These are phyloP conservation scores for Xylariaceae sp. DNA, from an alignment of 2,329 filamentous ascomycete genomes.

Conservation along the genomic window DNA sequence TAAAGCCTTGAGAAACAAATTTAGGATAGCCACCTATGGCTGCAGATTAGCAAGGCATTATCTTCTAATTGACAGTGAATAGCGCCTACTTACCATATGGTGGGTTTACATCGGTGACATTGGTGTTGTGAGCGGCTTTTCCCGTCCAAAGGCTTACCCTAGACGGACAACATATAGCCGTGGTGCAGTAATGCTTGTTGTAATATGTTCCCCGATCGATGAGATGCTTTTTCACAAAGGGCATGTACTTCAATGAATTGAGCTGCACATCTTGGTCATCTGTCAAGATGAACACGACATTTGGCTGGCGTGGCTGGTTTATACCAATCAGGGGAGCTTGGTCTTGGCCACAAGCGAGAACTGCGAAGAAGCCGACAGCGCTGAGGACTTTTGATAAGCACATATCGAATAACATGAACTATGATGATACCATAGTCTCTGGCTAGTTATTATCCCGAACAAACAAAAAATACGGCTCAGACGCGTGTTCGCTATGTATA, in stretches of 20 bases:
- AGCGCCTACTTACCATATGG: constrained; percentile 56
- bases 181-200: constrained; percentile 61
- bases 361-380: constrained; percentile 9
- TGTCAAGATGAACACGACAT: constrained; percentile 66
- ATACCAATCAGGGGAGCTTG: constrained; percentile 19
- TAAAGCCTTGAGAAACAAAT: constrained; percentile 58
- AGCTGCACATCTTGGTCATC: constrained; percentile 67
- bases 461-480: no score
- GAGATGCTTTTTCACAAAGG: constrained; percentile 56
- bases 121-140: constrained; percentile 66
- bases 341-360: constrained; percentile 1
- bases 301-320: constrained; percentile 42
- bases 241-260: constrained; percentile 61
- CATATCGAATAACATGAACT: constrained; percentile 14
- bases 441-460: no score
- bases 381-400: constrained; percentile 14
- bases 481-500: no score
- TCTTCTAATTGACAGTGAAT: constrained; percentile 40
- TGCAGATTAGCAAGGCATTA: neutral
- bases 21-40: constrained; percentile 56
- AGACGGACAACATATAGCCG: constrained; percentile 44
- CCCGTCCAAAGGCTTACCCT: constrained; percentile 65
- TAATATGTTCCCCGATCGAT: constrained; percentile 59
- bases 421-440: neutral
- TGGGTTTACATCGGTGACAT: constrained; percentile 58